Percentiles rank a stretch among this genome's conserved stretches.
Conservation (phyloP, 805 yeast species). For the Teunomyces panamensis region DNA sequence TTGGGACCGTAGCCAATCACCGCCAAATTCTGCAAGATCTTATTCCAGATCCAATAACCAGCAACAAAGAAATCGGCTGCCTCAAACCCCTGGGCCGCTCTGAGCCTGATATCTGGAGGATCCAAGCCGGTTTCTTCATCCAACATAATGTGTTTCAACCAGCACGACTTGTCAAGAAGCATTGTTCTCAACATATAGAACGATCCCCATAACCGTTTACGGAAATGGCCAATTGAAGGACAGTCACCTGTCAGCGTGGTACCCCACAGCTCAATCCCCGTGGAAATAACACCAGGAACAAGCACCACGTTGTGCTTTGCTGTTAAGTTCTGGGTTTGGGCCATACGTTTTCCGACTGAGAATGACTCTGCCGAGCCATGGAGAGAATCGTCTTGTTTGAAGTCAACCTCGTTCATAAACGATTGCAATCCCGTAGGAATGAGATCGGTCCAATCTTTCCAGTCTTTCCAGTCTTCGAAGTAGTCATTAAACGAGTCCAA, state of each 20-base stretch:
- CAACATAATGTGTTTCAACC: conserved; percentile 88
- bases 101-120: conserved; percentile 73
- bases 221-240: conserved; percentile 78
- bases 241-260: conserved; percentile 66
- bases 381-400: conserved; percentile 24
- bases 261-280: conserved; percentile 95
- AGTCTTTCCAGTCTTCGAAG: conserved; percentile 38
- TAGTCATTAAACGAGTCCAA: conserved; percentile 40
- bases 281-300: conserved; percentile 95
- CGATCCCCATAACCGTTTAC: conserved; percentile 95
- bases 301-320: conserved; percentile 78
- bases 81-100: conserved; percentile 96
- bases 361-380: conserved; percentile 74
- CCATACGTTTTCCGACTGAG: conserved; percentile 75
- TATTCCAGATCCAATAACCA: conserved; percentile 99
- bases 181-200: conserved; percentile 91
- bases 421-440: conserved; percentile 66
- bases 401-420: conserved; percentile 55
- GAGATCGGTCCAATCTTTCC: conserved; percentile 61
- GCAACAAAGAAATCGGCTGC: conserved; percentile 96
- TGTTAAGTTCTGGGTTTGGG: conserved; percentile 45
- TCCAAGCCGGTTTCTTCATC: conserved; percentile 92
- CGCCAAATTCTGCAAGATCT: conserved; percentile 88
- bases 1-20: conserved; percentile 93
- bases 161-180: conserved; percentile 88